Evolutionary conservation across 805 yeast species (phyloP), one percentile per base, ranked within the genome.

Genomic region (Zygosaccharomyces kombuchaensis): DNA sequence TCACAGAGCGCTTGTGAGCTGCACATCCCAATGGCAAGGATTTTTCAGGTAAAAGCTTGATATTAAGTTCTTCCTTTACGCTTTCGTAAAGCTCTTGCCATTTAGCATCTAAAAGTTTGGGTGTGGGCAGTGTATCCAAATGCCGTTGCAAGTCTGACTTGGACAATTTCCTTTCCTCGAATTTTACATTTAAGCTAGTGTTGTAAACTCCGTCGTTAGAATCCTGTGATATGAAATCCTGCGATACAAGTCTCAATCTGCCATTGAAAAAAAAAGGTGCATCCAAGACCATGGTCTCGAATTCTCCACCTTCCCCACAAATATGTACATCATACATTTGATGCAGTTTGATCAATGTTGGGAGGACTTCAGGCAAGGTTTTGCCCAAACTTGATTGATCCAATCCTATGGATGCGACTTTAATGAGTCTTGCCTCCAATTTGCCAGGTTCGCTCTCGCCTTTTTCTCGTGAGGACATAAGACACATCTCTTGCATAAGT

Each of bases 241-340:
- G 61, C 1, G 72, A 67, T 1, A 55, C 62, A 13, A 84, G 65
- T 7, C 65, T 68, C 36, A 83, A 62, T 43, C 62, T 68, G 31
- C 78, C 80, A 37, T 76, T 70, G 26, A 67, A 68, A 68, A 91
- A 93, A 49, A 87, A 82, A 0, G 96, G 95, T 1, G 95, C 87
- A 64, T 93, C 96, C 23, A 93, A 70, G 2, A 91, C 98, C 54
- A 91, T 69, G 0, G 96, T 84, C 63, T 93, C 99, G 65, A 88
- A 93, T 65, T 93, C 99, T 1, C 99, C 99, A 27, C 99, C 99
- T 70, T 93, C 99, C 10, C 99, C 99, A 69, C 99, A 93, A 0
- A 93, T 81, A 63, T 91, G 96, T 10, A 90, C 86, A 2, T 90
- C 95, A 66, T 78, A 90, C 63, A 70, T 67, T 8, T 61, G 48